phyloP scores from a whole-genome alignment of 805 yeast species.

The Saccharomycopsis vini region DNA sequence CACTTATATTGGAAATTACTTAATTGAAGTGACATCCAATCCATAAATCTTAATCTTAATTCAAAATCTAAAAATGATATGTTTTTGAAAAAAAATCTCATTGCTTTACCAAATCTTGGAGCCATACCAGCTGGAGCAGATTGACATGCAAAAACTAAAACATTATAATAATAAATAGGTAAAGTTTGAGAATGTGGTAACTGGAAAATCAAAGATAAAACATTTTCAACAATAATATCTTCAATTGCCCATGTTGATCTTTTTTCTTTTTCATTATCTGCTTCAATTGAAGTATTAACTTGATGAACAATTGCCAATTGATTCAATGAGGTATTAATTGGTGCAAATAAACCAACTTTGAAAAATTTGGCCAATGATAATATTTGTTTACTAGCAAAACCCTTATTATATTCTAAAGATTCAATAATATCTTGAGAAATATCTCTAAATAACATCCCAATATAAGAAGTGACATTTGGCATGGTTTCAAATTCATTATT shows the following conservation, averaged over 20 bases:
- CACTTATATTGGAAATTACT: constrained; percentile 92
- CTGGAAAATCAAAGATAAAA: constrained; percentile 67
- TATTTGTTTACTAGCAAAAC: constrained; percentile 77
- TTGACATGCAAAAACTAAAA: constrained; percentile 79
- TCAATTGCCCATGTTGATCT: constrained; percentile 82
- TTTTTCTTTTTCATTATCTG: constrained; percentile 16
- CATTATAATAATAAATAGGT: constrained; percentile 71
- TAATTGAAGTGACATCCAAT: constrained; percentile 90
- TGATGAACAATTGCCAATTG: constrained; percentile 40
- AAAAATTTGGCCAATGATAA: constrained; percentile 67
- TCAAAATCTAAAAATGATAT: constrained; percentile 67
- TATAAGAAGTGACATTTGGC: constrained; percentile 42
- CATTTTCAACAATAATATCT: constrained; percentile 77
- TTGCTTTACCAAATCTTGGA: constrained; percentile 89
- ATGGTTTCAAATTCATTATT: constrained; percentile 53
- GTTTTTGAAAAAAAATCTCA: constrained; percentile 69
- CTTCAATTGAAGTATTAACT: constrained; percentile 29
- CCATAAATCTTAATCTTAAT: constrained; percentile 59
- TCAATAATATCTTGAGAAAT: constrained; percentile 64
- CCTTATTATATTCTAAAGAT: constrained; percentile 80
- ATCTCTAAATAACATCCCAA: constrained; percentile 64
- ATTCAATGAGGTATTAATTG: constrained; percentile 72
- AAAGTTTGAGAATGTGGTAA: constrained; percentile 62
- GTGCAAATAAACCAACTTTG: constrained; percentile 53
- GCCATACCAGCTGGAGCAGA: constrained; percentile 79